phyloP scores from a whole-genome alignment of 2,329 filamentous ascomycete genomes.

The Penicillium decumbens region DNA sequence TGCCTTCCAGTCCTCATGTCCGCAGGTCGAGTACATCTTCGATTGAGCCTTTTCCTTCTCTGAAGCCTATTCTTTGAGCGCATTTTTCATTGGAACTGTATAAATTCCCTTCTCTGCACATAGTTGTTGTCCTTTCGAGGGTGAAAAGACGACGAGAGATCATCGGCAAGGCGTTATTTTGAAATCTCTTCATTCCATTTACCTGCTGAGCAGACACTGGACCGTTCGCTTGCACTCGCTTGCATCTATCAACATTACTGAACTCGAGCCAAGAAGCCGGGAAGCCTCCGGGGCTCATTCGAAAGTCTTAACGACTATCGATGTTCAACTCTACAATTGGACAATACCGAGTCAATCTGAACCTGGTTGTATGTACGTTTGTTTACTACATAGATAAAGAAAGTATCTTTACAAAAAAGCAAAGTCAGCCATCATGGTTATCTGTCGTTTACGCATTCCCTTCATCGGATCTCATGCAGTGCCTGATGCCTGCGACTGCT shows the following conservation, averaged over 20 bases:
- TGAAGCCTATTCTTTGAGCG: not conserved
- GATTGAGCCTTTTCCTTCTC: conserved; percentile 7
- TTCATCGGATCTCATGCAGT: not conserved
- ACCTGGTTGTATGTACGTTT: not conserved
- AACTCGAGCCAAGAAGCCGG: not conserved
- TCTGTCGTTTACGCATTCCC: not conserved
- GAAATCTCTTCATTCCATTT: conserved; percentile 1
- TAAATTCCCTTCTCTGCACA: conserved; percentile 13
- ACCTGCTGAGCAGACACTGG: conserved; percentile 12
- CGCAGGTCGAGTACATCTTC: conserved; percentile 22
- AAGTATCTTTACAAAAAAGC: not conserved
- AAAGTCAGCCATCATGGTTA: not conserved
- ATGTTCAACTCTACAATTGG: not conserved
- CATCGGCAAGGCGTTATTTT: conserved; percentile 19
- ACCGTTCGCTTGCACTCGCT: not conserved
- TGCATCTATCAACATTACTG: not conserved
- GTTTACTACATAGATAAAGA: not conserved
- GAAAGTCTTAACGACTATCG: not conserved
- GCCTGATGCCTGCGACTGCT: not conserved
- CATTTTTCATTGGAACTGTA: conserved; percentile 6
- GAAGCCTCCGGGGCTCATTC: not conserved
- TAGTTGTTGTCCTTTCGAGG: not conserved
- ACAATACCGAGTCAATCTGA: not conserved
- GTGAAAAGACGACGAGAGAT: not conserved
- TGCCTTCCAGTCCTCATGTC: conserved; percentile 23